Base-by-base conservation (phyloP, 768 basidiomycete species). In the Gloeostereum incarnatum region DNA sequence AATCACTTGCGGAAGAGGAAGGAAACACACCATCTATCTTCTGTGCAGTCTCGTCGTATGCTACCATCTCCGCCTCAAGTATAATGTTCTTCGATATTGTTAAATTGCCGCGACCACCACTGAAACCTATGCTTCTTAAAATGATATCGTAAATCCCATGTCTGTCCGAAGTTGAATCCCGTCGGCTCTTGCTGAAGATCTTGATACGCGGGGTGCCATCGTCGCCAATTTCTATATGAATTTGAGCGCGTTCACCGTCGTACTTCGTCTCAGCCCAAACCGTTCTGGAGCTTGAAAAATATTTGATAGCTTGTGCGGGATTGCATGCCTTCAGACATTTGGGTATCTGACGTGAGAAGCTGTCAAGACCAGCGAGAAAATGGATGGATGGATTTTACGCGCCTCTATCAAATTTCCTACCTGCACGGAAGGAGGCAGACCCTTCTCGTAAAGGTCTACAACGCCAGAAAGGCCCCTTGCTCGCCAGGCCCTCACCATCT, bases 211-310 rank as follows among this genome's bases (percentile, higher is more conserved):
- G 57, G 4, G 54, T 46, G 0, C 49, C 54, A 10, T 63, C 54
- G 3, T 47, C 49, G 4, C 50, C 43, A 2, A 80, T 51, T 50
- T 80, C 66, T 17, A 91, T 72, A 51, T 97, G 92, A 19, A 93
- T 89, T 49, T 97, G 92, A 39, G 90, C 81, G n/a, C 92, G 71
- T 57, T 94, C 91, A 7, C 92, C 92, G 41, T 94, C 92, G 54
- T 93, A 93, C 56, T 97, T 97, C 0, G 80, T 91, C 60, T 97
- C 92, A 1, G 82, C 86, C 75, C 84, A 93, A 6, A 91, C 64
- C 19, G 53, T 57, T 8, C 66, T 60, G 0, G 66, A 58, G 25
- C 53, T 23, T 25, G 39, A 44, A 41, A 84, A 61, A 38, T 62
- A 55, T 30, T 60, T 42, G 32, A 86, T 56, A 13, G 76, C 79